Base-by-base conservation (phyloP, 163 green algal genomes). In the Coccomyxa subellipsoidea region DNA sequence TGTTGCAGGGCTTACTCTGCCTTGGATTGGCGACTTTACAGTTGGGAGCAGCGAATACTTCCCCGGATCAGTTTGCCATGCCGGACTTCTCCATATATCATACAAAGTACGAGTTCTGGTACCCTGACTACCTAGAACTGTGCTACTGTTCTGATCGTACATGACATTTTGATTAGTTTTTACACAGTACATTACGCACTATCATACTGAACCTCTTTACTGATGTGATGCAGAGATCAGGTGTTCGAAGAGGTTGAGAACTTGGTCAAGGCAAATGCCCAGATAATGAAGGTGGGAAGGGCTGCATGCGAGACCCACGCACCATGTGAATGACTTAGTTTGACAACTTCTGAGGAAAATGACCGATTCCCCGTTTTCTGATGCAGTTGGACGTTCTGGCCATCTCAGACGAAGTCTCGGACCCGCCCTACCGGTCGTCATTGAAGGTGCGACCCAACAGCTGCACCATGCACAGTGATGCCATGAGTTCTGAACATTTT, bases 71-170 rank as follows among this genome's bases (percentile, higher is more conserved):
- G 25, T 39, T 38, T 8, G 70, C 70, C 18, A n/a, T 31, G 73
- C 36, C 92, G 0, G 88, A 96, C 83, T 96, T 91, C 81, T 85
- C 85, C 1, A 40, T 95, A 4, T 96, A 96, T 47, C 90, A 95
- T 78, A 90, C 76, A 27, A 90, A 88, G 86, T 93, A 38, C 35
- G 78, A 7, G 12, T 9, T 78, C 9, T 32, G 47, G n/a, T n/a
- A n/a, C n/a, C n/a, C n/a, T n/a, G n/a, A n/a, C n/a, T n/a, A n/a
- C n/a, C n/a, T n/a, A n/a, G n/a, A n/a, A n/a, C n/a, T n/a, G n/a
- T n/a, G n/a, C n/a, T n/a, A n/a, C n/a, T n/a, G n/a, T n/a, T n/a
- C n/a, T n/a, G n/a, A n/a, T n/a, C n/a, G n/a, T n/a, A n/a, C n/a
- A n/a, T n/a, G n/a, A n/a, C n/a, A n/a, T n/a, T n/a, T n/a, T n/a